Base-by-base conservation (phyloP, 768 basidiomycete species). In the Mycena amicta region DNA sequence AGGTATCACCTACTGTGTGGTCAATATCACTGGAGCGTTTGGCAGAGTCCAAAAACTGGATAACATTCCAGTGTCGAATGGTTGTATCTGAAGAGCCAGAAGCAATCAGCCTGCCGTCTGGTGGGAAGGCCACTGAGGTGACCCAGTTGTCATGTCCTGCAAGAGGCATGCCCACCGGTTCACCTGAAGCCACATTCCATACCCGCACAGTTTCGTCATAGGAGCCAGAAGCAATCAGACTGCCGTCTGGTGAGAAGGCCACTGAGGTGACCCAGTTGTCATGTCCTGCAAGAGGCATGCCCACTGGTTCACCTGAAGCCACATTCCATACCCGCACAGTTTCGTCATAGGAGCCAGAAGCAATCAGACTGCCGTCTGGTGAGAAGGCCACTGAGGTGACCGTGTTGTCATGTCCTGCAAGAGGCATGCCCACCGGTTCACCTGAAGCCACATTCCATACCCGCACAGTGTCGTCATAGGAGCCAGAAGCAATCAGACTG, bases 21-120 rank as follows among this genome's bases (percentile, higher is more conserved):
- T n/a, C n/a, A n/a, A n/a, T n/a, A n/a, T n/a, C n/a, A n/a, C n/a
- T n/a, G n/a, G n/a, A n/a, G n/a, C n/a, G n/a, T n/a, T n/a, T n/a
- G n/a, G n/a, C n/a, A n/a, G n/a, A n/a, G n/a, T n/a, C n/a, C n/a
- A n/a, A n/a, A n/a, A n/a, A n/a, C n/a, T n/a, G n/a, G n/a, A n/a
- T n/a, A n/a, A n/a, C n/a, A n/a, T n/a, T n/a, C n/a, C n/a, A n/a
- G n/a, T n/a, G n/a, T n/a, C n/a, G n/a, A n/a, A n/a, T n/a, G n/a
- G 55, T 53, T 12, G 50, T 20, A 51, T 64, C 64, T 8, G 55
- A 3, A 15, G 62, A 57, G 1, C 53, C 64, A 47, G 65, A 67
- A 5, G 49, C 62, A 25, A 67, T 49, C 18, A 29, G 28, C 13
- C 22, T 50, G 16, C 63, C 55, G 55, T 69, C 65, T 2, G 57